phyloP scores from a whole-genome alignment of 164 flowering plant genomes.

The Echeveria elegans region DNA sequence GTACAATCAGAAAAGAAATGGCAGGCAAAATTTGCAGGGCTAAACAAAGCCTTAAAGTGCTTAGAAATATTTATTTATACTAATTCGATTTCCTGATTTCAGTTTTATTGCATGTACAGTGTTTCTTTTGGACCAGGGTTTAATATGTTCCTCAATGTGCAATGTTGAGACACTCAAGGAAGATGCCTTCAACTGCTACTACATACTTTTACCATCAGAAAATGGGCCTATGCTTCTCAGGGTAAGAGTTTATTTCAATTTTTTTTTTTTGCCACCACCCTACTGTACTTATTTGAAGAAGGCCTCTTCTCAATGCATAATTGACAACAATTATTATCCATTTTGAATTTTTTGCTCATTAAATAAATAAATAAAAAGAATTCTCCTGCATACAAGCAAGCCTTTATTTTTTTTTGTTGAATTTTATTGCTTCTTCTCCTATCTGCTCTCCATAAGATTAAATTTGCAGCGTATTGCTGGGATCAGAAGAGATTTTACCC shows the following conservation, averaged over 20 bases:
- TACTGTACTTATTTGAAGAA: background rate
- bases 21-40: background rate
- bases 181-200: slow-evolving; percentile 49
- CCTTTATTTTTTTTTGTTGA: slow-evolving; percentile 1
- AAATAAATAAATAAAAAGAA: too few relatives aligned
- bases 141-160: slow-evolving; percentile 64
- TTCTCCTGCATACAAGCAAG: background rate
- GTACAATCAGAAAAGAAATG: background rate
- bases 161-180: slow-evolving; percentile 51
- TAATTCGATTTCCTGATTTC: background rate
- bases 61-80: background rate
- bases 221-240: slow-evolving; percentile 80
- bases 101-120: slow-evolving; percentile 30
- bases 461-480: slow-evolving; percentile 68
- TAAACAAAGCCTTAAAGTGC: background rate
- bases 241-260: slow-evolving; percentile 34
- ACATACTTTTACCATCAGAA: slow-evolving; percentile 75
- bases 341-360: too few relatives aligned
- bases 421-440: background rate
- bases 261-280: background rate
- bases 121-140: slow-evolving; percentile 65
- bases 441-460: background rate
- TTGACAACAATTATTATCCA: too few relatives aligned
- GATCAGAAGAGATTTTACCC: slow-evolving; percentile 66
- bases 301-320: background rate